These are phyloP conservation scores for Hydrangea macrophylla DNA, from an alignment of 148 eudicot genomes.

Conservation along the genomic window DNA sequence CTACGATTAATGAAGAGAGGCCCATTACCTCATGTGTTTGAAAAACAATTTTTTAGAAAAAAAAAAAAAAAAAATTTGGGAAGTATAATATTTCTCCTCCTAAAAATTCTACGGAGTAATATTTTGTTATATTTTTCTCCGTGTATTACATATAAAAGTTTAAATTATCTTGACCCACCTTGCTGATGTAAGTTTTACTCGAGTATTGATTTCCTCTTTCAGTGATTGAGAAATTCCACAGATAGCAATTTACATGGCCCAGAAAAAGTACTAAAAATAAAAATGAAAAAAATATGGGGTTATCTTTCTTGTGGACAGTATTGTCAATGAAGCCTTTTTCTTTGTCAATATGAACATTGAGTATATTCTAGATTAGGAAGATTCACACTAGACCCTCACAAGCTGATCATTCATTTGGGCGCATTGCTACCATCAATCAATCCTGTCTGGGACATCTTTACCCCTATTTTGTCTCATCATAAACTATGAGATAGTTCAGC, in stretches of 20 bases:
- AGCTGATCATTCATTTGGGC: background rate
- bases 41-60: no score
- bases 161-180: background rate
- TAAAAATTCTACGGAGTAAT: no score
- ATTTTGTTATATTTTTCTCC: no score
- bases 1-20: no score
- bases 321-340: background rate
- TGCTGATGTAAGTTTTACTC: background rate
- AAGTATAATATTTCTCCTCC: no score
- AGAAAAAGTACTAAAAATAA: background rate
- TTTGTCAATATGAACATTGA: background rate
- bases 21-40: no score
- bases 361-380: background rate
- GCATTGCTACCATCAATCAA: conserved; percentile 3
- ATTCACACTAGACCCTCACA: background rate
- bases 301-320: background rate
- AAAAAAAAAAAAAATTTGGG: no score
- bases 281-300: background rate
- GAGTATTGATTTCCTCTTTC: background rate
- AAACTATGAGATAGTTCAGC: no score
- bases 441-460: background rate
- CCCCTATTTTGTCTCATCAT: background rate
- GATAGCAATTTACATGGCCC: background rate
- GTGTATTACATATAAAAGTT: no score
- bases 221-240: background rate